These are phyloP conservation scores for Olyra latifolia DNA, from an alignment of 176 grass and related monocot genomes.

Conservation along the genomic window DNA sequence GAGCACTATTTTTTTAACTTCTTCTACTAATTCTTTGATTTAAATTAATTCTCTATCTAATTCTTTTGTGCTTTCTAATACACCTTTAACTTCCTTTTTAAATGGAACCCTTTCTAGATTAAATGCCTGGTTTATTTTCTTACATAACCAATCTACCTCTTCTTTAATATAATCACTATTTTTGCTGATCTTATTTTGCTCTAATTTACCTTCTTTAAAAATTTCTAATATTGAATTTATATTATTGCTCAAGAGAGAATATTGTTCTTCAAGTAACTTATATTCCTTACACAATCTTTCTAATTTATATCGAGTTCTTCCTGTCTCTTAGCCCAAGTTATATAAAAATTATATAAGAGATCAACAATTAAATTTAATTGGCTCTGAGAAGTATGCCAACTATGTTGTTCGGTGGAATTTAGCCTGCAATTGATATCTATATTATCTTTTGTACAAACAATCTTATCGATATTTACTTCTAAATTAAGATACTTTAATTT, in stretches of 20 bases:
- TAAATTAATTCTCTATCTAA: no score
- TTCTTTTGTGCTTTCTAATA: rapidly evolving
- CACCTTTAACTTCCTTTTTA: no score
- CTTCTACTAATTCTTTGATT: not conserved
- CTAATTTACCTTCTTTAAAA: not conserved
- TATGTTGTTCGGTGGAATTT: not conserved
- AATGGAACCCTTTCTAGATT: rapidly evolving
- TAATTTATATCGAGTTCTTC: not conserved
- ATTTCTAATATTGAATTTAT: not conserved
- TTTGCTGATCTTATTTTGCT: not conserved
- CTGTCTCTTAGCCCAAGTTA: not conserved
- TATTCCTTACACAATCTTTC: not conserved
- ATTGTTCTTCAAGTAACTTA: not conserved
- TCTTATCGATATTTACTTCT: not conserved
- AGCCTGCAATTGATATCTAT: not conserved
- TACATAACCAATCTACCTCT: not conserved
- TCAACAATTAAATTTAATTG: not conserved
- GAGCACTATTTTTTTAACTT: not conserved
- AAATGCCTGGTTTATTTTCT: no score
- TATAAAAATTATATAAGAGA: not conserved
- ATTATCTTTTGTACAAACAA: not conserved
- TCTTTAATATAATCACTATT: not conserved
- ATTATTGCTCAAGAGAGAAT: not conserved
- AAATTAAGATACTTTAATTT: not conserved
- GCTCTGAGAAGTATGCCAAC: not conserved